Evolutionary conservation across 106 monocot genomes (phyloP).

Genomic region (Gastrodia elata): DNA sequence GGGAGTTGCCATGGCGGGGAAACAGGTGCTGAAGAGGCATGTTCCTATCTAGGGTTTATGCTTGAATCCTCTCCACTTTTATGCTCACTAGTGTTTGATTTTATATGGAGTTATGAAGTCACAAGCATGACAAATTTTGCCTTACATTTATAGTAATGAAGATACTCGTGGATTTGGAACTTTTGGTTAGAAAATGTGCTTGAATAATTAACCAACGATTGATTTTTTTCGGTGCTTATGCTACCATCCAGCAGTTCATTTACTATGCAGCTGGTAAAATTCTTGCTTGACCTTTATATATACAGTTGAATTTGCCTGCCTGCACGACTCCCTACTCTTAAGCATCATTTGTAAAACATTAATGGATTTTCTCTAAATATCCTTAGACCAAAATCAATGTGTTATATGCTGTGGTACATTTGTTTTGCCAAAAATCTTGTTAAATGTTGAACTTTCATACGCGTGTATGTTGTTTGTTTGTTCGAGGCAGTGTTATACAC

Average conservation of each 20-base stretch:
- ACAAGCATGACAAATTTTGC: constrained; percentile 3
- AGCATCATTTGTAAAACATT: neutral
- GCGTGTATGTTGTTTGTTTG: neutral
- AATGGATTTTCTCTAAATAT: too few relatives aligned
- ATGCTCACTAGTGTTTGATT: constrained; percentile 1
- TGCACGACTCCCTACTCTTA: neutral
- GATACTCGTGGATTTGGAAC: neutral
- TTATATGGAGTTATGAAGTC: neutral
- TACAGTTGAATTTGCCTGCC: neutral
- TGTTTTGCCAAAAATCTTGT: neutral
- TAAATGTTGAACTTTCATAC: neutral
- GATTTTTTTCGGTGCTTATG: neutral
- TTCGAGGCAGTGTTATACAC: too few relatives aligned
- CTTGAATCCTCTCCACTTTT: neutral
- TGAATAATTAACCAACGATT: constrained; percentile 3
- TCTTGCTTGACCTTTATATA: neutral
- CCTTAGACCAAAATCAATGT: neutral
- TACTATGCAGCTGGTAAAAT: neutral
- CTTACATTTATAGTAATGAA: neutral
- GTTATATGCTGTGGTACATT: neutral
- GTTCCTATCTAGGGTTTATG: constrained; percentile 37
- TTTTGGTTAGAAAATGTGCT: neutral
- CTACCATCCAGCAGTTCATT: neutral
- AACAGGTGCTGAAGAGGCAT: constrained; percentile 68
- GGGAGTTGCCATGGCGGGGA: constrained; percentile 58